These are phyloP conservation scores for Toxoplasma gondii DNA, from an alignment of 169 alveolate genomes.

Conservation along the genomic window DNA sequence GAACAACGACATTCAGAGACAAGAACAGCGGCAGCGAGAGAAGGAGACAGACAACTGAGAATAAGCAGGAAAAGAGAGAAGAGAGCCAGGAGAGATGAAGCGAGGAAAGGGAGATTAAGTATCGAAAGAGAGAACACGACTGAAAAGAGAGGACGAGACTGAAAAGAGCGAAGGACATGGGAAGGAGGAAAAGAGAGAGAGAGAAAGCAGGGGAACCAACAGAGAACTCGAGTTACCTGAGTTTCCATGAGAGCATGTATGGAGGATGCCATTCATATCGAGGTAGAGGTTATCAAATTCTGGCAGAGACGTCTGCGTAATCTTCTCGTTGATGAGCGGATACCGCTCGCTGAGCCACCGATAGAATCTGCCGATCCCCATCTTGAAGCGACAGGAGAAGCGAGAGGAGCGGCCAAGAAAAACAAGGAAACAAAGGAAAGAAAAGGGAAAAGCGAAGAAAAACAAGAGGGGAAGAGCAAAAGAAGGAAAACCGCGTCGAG, in stretches of 20 bases:
- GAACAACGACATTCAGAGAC: not conserved
- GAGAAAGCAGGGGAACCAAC: not conserved
- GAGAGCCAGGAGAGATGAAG: not conserved
- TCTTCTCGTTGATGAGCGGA: conserved; percentile 88
- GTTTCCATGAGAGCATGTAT: conserved; percentile 75
- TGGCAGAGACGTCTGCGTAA: conserved; percentile 75
- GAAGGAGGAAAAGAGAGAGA: not conserved
- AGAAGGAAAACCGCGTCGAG: not conserved
- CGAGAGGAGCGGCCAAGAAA: too few relatives aligned
- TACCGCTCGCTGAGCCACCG: conserved; percentile 91
- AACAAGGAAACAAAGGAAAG: not conserved
- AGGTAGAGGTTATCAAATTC: conserved; percentile 97
- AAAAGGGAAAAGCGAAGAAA: not conserved
- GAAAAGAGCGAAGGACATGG: not conserved
- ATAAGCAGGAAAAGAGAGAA: not conserved
- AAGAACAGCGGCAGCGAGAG: not conserved
- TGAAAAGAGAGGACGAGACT: not conserved
- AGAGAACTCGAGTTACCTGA: conserved; percentile 42
- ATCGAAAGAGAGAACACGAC: not conserved
- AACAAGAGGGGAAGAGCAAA: not conserved
- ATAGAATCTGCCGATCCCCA: conserved; percentile 93
- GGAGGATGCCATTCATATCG: conserved; percentile 99
- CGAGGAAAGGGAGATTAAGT: too few relatives aligned
- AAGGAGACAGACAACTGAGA: not conserved
- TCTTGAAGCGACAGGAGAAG: conserved; percentile 41